Percentiles rank a stretch among this genome's conserved stretches.
These are phyloP conservation scores for Leccinum longicurvipes DNA, from an alignment of 768 basidiomycete genomes.

Conservation along the genomic window DNA sequence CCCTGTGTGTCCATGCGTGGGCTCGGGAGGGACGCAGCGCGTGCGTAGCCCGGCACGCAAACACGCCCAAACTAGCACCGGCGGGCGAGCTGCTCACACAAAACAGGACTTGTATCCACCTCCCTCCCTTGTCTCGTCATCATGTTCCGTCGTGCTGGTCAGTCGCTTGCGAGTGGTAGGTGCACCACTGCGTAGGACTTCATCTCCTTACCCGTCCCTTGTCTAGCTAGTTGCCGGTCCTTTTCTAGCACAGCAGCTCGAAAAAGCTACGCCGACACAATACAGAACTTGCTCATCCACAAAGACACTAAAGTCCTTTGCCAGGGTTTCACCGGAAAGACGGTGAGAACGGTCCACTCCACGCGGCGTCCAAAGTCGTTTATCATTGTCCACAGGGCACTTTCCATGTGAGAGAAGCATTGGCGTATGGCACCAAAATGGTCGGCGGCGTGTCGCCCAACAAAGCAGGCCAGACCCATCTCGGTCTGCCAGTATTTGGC, in stretches of 20 bases:
- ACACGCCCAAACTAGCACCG: slow-evolving; percentile 25
- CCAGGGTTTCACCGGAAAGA: slow-evolving; percentile 97
- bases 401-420: slow-evolving; percentile 91
- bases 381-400: slow-evolving; percentile 61
- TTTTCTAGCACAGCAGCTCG: slow-evolving; percentile 78
- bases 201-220: background rate
- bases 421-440: slow-evolving; percentile 95
- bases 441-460: slow-evolving; percentile 96
- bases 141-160: slow-evolving; percentile 62
- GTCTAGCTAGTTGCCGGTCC: slow-evolving; percentile 64
- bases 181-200: background rate
- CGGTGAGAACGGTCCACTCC: slow-evolving; percentile 45
- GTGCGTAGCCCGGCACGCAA: slow-evolving; percentile 11
- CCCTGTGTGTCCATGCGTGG: slow-evolving; percentile 1
- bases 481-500: slow-evolving; percentile 93
- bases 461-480: slow-evolving; percentile 94
- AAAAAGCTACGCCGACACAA: slow-evolving; percentile 82
- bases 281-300: slow-evolving; percentile 87
- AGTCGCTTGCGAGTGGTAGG: slow-evolving; percentile 55
- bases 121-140: slow-evolving; percentile 8
- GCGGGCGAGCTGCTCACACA: slow-evolving; percentile 18
- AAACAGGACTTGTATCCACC: slow-evolving; percentile 1
- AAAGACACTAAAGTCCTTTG: slow-evolving; percentile 92
- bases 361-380: background rate
- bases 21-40: too few relatives aligned